Conservation (phyloP, 768 basidiomycete species). For the Rhizopogon vesiculosus region DNA sequence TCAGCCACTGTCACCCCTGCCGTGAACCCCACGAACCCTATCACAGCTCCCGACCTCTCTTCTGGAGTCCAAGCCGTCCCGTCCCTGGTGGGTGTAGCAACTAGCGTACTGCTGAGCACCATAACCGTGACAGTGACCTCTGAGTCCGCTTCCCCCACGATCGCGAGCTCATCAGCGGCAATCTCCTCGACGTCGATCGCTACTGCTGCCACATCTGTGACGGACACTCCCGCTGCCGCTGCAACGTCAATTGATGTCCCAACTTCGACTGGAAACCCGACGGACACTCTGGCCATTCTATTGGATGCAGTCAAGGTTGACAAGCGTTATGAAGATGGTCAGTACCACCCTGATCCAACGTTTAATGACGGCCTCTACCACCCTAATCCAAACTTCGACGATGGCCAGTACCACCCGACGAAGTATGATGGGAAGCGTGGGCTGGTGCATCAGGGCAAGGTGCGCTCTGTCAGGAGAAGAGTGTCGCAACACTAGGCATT, state of each 20-base stretch:
- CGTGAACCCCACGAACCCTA: no score
- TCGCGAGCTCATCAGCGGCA: not conserved
- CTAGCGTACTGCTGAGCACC: no score
- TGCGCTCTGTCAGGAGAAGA: not conserved
- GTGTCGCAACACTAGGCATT: not conserved
- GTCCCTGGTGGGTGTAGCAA: not conserved
- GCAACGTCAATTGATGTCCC: not conserved
- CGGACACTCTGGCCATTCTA: no score
- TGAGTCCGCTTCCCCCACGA: not conserved
- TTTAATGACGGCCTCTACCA: not conserved
- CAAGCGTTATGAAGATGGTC: not conserved
- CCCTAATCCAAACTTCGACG: conserved; percentile 2
- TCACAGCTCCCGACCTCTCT: no score
- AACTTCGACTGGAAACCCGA: not conserved
- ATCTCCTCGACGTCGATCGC: not conserved
- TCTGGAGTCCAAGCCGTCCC: not conserved
- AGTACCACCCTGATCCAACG: not conserved
- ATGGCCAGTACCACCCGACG: conserved; percentile 4
- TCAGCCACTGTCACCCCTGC: not conserved
- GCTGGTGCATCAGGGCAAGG: not conserved
- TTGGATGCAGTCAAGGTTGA: not conserved
- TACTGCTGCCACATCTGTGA: not conserved
- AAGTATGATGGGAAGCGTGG: not conserved
- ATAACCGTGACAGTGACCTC: not conserved
- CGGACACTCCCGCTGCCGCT: not conserved